Evolutionary conservation across 352 stramenopile species (phyloP), one percentile per base, ranked within the genome.

Genomic region (Pythium graminicola): DNA sequence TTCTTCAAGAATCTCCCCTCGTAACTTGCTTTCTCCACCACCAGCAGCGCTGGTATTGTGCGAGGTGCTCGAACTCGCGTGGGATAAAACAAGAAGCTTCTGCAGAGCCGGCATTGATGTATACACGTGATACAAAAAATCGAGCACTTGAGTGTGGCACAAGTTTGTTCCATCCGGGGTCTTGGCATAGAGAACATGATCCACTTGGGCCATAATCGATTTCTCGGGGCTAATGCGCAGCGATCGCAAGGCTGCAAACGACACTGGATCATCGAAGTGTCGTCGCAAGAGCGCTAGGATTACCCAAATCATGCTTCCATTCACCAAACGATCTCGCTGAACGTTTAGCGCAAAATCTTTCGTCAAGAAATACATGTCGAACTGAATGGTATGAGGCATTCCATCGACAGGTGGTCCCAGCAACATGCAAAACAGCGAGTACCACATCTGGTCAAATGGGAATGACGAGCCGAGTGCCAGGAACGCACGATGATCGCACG

Each of bases 271-370:
- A 46, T 75, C 71, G 42, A 81, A 89, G 28, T 81, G 63, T 1
- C 76, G 76, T 1, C 79, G 72, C 39, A 87, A 48, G 13, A 81
- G 45, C 14, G 64, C 54, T 22, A 89, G 54, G 20, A 89, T 73
- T 13, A 87, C 76, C 20, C 47, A 65, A 28, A 76, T 33, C 17
- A 87, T 75, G 47, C 54, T 73, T 16, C 54, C 51, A 43, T 87
- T 89, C 19, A 71, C 44, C 6, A 89, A 45, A 16, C 57, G 69
- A 53, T 87, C 72, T 28, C 61, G 60, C 17, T 74, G 61, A 13
- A 89, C 69, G 40, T 89, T 87, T 9, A 81, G 47, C 53, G 73
- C 70, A 52, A 89, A 89, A 43, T 89, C 79, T 28, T 87, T 85
- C 24, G 49, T 61, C 26, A 89, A 54, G 20, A 73, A 80, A 29